These are phyloP conservation scores for Pleurotus citrinopileatus DNA, from an alignment of 768 basidiomycete genomes.

Conservation along the genomic window DNA sequence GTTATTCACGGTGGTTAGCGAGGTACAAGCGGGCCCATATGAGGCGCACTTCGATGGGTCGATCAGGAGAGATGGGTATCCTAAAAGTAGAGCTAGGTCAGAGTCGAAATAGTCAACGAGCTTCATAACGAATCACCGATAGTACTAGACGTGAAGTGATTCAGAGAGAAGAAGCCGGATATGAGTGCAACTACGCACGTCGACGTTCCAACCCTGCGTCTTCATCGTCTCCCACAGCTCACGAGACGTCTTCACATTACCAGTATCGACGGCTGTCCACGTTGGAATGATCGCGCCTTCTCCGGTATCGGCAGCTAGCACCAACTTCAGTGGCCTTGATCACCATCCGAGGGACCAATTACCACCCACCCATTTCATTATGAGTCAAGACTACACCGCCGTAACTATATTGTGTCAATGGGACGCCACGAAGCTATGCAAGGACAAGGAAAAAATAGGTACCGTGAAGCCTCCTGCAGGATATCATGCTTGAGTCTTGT, in stretches of 20 bases:
- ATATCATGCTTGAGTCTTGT: conserved; percentile 88
- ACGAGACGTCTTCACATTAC: conserved; percentile 80
- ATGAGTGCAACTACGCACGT: conserved; percentile 48
- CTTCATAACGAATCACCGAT: conserved; percentile 46
- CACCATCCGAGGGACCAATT: neutral
- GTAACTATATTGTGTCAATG: no score
- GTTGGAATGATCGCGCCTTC: conserved; percentile 85
- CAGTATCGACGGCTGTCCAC: conserved; percentile 87
- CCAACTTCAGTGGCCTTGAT: neutral
- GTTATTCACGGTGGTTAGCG: neutral
- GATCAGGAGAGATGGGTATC: conserved; percentile 93
- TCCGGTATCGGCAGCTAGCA: conserved; percentile 51
- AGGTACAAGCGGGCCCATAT: neutral
- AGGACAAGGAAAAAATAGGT: no score
- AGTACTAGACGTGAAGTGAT: conserved; percentile 51
- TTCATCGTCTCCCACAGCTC: conserved; percentile 86
- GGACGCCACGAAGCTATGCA: no score
- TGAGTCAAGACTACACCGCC: conserved; percentile 92
- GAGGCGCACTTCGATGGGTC: conserved; percentile 74
- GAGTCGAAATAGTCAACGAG: neutral
- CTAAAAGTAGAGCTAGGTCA: conserved; percentile 36
- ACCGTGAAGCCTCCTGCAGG: conserved; percentile 78
- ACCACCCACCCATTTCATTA: conserved; percentile 82
- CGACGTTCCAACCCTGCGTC: conserved; percentile 87
- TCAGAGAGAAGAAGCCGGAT: conserved; percentile 8